Percentiles rank a stretch among this genome's conserved stretches.
Evolutionary conservation across 306 rosid species (phyloP).

Genomic region (Cucurbita pepo): DNA sequence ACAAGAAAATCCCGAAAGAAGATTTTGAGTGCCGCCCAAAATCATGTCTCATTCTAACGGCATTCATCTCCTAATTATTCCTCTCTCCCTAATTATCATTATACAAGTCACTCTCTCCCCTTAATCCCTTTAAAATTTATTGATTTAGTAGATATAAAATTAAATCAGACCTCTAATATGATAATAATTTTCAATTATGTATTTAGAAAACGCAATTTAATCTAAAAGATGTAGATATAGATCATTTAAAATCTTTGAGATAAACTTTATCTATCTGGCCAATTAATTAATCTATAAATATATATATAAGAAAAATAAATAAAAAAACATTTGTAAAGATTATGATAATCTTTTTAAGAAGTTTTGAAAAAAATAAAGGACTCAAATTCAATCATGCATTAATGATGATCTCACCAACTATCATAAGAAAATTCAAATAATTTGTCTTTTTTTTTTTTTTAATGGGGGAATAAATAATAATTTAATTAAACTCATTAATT

Average conservation of each 20-base stretch:
- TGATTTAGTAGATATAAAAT: no score
- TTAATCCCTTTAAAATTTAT: background rate
- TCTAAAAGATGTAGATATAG: background rate
- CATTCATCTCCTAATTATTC: background rate
- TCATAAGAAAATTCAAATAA: background rate
- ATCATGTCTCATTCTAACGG: background rate
- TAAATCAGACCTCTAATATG: no score
- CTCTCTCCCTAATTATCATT: background rate
- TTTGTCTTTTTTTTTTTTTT: background rate
- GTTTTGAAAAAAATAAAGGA: background rate
- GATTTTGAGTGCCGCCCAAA: background rate
- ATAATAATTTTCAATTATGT: no score
- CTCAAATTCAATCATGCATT: background rate
- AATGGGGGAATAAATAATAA: background rate
- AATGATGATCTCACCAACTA: background rate
- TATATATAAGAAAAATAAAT: background rate
- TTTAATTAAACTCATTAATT: background rate
- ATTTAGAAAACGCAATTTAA: background rate
- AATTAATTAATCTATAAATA: background rate
- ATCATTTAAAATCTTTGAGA: background rate
- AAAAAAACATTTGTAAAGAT: background rate
- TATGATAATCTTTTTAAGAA: background rate
- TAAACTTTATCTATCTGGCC: background rate
- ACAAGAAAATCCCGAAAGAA: slow-evolving; percentile 1
- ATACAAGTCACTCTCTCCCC: background rate